Percentiles rank a stretch among this genome's conserved stretches.
phyloP scores from a whole-genome alignment of 768 basidiomycete genomes.

The Boletus pseudo-olivaceus region DNA sequence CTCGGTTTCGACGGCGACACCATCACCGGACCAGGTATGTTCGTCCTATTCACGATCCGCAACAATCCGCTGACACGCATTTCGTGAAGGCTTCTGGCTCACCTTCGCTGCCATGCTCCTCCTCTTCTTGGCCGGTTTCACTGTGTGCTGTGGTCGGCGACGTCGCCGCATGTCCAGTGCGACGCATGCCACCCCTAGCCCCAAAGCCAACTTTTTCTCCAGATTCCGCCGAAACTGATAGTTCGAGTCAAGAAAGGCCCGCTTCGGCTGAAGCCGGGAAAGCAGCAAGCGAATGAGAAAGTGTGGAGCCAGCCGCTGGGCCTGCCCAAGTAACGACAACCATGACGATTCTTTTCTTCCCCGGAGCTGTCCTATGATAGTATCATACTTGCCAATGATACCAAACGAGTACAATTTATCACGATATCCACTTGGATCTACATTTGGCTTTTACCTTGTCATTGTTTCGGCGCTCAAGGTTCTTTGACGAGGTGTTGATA shows the following conservation, averaged over 20 bases:
- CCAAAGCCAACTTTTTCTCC: conserved; percentile 31
- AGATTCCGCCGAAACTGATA: conserved; percentile 38
- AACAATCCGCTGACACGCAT: background rate
- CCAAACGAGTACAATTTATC: conserved; percentile 4
- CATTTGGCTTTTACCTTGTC: conserved; percentile 1
- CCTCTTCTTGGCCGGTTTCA: conserved; percentile 60
- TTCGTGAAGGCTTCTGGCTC: conserved; percentile 67
- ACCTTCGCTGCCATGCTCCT: conserved; percentile 66
- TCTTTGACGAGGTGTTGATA: background rate
- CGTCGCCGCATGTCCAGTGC: conserved; percentile 48
- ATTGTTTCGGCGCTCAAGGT: background rate
- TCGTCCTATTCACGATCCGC: background rate
- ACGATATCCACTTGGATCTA: conserved; percentile 5
- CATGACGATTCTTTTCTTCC: background rate
- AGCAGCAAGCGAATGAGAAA: no score
- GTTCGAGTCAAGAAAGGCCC: background rate
- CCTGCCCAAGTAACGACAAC: background rate
- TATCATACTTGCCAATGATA: conserved; percentile 1
- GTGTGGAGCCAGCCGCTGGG: no score
- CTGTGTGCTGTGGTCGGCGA: conserved; percentile 67
- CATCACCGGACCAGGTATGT: conserved; percentile 60
- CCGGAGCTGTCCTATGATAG: background rate
- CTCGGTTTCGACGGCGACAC: conserved; percentile 45
- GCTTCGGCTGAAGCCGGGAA: background rate
- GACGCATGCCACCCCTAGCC: conserved; percentile 14